These are phyloP conservation scores for Pythium folliculosum DNA, from an alignment of 352 stramenopile species.

Conservation along the genomic window DNA sequence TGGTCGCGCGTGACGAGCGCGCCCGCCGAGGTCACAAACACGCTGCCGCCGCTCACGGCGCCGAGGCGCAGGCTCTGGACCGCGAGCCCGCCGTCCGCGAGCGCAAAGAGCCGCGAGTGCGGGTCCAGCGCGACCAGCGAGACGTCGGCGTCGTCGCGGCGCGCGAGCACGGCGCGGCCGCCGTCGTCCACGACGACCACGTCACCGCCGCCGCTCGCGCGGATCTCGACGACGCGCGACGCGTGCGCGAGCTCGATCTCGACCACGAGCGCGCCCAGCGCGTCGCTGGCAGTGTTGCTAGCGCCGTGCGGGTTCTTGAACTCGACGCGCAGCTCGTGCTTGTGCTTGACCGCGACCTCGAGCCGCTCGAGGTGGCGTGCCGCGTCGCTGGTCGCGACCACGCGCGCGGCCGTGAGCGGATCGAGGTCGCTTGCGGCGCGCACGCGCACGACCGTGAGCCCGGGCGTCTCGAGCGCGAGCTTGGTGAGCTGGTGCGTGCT, in stretches of 20 bases:
- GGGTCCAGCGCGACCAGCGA: not conserved
- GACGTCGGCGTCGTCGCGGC: not conserved
- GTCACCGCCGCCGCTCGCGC: not conserved
- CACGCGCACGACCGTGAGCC: slow-evolving; percentile 11
- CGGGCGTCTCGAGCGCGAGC: not conserved
- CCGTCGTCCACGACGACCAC: not conserved
- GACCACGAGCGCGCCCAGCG: slow-evolving; percentile 5
- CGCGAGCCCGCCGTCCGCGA: not conserved
- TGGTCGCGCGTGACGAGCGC: not conserved
- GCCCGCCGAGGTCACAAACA: not conserved
- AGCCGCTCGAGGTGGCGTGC: not conserved
- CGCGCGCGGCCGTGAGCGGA: not conserved
- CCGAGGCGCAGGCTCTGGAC: not conserved
- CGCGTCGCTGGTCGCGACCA: slow-evolving; percentile 11
- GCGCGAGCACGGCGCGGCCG: not conserved
- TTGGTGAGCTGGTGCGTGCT: not conserved
- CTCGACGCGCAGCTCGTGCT: not conserved
- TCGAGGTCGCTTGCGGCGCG: not conserved
- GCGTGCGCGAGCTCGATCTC: slow-evolving; percentile 7
- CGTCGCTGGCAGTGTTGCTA: not conserved
- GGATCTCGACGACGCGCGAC: not conserved
- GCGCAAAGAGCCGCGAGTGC: not conserved
- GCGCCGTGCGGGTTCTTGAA: not conserved
- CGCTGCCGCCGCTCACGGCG: slow-evolving; percentile 3
- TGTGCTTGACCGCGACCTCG: not conserved